Conservation (phyloP, 306 rosid genomes). For the Prinsepia uniflora region DNA sequence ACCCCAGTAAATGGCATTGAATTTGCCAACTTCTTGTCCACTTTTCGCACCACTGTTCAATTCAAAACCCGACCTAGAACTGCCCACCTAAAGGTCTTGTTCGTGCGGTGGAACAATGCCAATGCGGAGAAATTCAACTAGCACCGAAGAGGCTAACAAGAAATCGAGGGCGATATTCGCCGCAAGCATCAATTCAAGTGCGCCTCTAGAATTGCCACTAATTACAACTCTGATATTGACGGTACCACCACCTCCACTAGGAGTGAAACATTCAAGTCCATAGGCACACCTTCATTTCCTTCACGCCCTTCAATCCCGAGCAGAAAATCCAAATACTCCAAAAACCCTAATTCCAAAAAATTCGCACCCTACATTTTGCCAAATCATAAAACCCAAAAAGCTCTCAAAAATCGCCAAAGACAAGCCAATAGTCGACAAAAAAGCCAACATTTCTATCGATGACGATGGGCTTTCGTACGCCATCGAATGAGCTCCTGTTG, state of each 20-base stretch:
- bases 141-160: constrained; percentile 51
- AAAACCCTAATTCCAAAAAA: constrained; percentile 39
- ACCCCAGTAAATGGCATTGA: constrained; percentile 53
- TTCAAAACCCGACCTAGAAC: constrained; percentile 25
- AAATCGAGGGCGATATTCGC: constrained; percentile 70
- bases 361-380: constrained; percentile 53
- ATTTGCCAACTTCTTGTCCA: constrained; percentile 44
- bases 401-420: constrained; percentile 18
- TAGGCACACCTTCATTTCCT: constrained; percentile 64
- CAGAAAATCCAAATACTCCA: constrained; percentile 56
- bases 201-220: constrained; percentile 32
- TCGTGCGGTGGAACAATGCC: constrained; percentile 68
- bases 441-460: constrained; percentile 44
- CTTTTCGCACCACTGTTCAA: constrained; percentile 37
- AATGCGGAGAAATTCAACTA: constrained; percentile 61
- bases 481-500: constrained; percentile 77
- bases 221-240: constrained; percentile 12
- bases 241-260: constrained; percentile 10
- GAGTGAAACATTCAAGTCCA: constrained; percentile 35
- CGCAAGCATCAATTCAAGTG: constrained; percentile 59
- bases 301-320: constrained; percentile 70
- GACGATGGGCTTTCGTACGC: constrained; percentile 58
- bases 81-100: constrained; percentile 43
- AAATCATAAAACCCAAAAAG: constrained; percentile 26
- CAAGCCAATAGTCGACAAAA: constrained; percentile 16